Percentiles rank a stretch among this genome's conserved stretches.
These are phyloP conservation scores for Dictyostelium intermedium DNA, from an alignment of 78 protist species.

Conservation along the genomic window DNA sequence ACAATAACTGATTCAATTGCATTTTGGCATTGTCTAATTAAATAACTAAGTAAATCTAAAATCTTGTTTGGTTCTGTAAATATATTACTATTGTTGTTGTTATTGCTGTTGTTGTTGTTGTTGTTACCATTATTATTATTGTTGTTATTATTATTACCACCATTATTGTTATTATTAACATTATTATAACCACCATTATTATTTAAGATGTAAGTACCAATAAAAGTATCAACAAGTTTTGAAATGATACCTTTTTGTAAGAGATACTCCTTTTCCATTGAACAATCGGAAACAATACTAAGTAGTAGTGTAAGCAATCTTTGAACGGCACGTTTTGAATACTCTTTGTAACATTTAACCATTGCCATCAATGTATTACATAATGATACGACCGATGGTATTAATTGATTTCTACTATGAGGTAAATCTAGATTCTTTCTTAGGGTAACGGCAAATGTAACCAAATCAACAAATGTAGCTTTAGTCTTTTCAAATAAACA, in stretches of 20 bases:
- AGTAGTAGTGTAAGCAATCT: constrained; percentile 17
- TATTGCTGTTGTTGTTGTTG: not conserved
- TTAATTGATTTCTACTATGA: not conserved
- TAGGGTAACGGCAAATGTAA: constrained; percentile 25
- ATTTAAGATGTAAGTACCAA: constrained; percentile 21
- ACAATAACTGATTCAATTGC: not conserved
- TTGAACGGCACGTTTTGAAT: constrained; percentile 39
- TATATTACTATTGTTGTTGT: not conserved
- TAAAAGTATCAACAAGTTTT: constrained; percentile 38
- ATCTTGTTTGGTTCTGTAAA: constrained; percentile 30
- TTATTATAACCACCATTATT: not conserved
- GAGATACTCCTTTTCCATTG: constrained; percentile 42
- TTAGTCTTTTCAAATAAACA: constrained; percentile 67
- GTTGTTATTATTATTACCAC: not conserved
- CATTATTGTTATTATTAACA: not conserved
- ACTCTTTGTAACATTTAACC: constrained; percentile 24
- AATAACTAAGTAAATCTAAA: constrained; percentile 32
- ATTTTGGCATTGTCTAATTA: constrained; percentile 48
- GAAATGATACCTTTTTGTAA: constrained; percentile 51
- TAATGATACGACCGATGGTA: not conserved
- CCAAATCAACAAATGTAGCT: constrained; percentile 24
- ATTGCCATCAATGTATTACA: constrained; percentile 14
- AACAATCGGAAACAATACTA: not conserved
- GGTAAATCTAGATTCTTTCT: constrained; percentile 9
- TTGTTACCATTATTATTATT: not conserved